These are phyloP conservation scores for Bryum argenteum DNA, from an alignment of 225 moss, liverwort and hornwort species.

Conservation along the genomic window DNA sequence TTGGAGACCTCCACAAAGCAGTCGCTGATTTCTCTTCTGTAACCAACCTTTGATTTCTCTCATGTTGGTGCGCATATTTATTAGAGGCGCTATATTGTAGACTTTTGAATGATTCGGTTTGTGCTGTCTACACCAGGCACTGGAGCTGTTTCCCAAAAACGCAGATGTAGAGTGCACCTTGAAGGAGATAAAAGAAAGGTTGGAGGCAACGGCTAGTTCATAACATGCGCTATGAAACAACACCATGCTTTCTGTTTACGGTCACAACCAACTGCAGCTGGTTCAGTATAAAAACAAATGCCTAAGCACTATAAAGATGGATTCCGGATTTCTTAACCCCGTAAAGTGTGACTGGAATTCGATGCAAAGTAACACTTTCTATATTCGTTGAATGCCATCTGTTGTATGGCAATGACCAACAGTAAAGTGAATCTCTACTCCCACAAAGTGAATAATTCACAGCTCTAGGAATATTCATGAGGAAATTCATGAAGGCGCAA, in stretches of 20 bases:
- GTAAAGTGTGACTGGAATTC: neutral
- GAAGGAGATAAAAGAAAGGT: conserved; percentile 52
- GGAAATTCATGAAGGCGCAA: too few species aligned
- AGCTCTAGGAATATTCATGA: too few species aligned
- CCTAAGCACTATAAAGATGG: too few species aligned
- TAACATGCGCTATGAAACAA: neutral
- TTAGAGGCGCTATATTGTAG: neutral
- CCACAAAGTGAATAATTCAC: too few species aligned
- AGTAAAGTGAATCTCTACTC: too few species aligned
- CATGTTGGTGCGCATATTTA: neutral
- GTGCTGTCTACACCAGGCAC: conserved; percentile 30
- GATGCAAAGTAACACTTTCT: neutral
- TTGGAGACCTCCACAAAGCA: conserved; percentile 43
- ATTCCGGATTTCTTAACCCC: neutral
- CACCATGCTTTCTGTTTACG: neutral
- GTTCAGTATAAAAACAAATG: neutral
- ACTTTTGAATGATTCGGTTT: neutral
- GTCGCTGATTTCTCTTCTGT: conserved; percentile 41
- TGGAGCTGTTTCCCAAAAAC: conserved; percentile 49
- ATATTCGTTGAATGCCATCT: neutral
- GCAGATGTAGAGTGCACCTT: conserved; percentile 40
- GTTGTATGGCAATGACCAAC: too few species aligned
- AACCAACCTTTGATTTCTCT: neutral
- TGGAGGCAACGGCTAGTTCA: conserved; percentile 1
- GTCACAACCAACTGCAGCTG: neutral